Conservation (phyloP, 1,139 yeast species). For the Geotrichum armillariae region DNA sequence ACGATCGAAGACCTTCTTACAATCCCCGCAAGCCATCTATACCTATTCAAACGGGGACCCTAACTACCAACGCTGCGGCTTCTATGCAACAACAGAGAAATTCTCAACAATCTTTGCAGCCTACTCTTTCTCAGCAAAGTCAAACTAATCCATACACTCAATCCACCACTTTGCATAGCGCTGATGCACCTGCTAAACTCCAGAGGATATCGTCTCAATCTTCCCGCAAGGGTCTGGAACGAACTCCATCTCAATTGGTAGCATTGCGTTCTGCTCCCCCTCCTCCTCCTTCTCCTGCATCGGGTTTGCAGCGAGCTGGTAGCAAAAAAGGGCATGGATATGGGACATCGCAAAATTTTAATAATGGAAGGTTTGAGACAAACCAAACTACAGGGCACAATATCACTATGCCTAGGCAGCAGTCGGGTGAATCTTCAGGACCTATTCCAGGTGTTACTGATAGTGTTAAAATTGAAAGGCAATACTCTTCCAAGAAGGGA, state of each 20-base stretch:
- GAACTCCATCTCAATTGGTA: conserved; percentile 41
- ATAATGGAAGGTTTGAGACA: conserved; percentile 3
- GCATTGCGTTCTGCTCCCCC: conserved; percentile 77
- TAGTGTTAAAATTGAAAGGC: conserved; percentile 2
- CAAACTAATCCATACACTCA: background rate
- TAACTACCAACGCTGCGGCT: conserved; percentile 14
- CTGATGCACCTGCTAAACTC: background rate
- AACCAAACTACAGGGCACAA: background rate
- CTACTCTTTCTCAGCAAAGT: background rate
- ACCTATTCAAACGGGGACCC: conserved; percentile 14
- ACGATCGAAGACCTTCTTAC: conserved; percentile 38
- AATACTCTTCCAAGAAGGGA: conserved; percentile 7
- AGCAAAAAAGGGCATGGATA: conserved; percentile 10
- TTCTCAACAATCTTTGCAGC: background rate
- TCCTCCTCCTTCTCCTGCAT: conserved; percentile 34
- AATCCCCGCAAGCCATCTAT: conserved; percentile 17
- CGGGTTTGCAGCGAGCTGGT: conserved; percentile 13
- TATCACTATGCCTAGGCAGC: conserved; percentile 1
- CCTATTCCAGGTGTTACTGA: conserved; percentile 1
- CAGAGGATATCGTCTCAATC: conserved; percentile 8
- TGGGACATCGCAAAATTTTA: background rate
- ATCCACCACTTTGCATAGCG: background rate
- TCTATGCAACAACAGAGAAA: conserved; percentile 8
- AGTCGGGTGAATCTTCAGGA: background rate
- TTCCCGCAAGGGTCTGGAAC: conserved; percentile 10